Conservation (phyloP, 768 basidiomycete species). For the Pleurotus tuber-regium region DNA sequence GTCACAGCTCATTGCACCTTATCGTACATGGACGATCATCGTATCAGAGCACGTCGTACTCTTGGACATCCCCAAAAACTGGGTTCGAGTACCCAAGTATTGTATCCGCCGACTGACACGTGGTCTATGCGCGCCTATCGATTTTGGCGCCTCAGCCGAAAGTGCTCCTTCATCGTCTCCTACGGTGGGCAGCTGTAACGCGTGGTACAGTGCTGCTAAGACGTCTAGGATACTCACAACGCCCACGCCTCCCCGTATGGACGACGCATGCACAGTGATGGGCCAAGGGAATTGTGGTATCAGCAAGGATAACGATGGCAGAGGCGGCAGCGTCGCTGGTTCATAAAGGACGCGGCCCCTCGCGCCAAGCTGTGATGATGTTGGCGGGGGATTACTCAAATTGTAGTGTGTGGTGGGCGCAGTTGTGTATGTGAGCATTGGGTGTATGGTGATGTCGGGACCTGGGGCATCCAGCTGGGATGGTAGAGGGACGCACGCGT, state of each 20-base stretch:
- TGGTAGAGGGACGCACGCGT: neutral
- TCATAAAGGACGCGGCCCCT: neutral
- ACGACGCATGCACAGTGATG: slow-evolving; percentile 2
- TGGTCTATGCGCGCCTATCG: neutral
- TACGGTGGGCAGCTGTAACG: neutral
- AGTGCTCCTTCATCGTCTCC: neutral
- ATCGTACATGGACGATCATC: neutral
- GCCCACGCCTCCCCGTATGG: neutral
- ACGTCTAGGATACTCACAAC: neutral
- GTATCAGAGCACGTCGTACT: neutral
- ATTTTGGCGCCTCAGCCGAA: neutral
- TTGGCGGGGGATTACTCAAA: neutral
- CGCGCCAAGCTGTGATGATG: neutral
- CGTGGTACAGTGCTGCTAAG: neutral
- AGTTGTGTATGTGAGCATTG: neutral
- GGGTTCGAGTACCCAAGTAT: neutral
- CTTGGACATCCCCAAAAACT: neutral
- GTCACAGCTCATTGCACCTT: no score
- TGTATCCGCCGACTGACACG: neutral
- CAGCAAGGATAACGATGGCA: neutral
- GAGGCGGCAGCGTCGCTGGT: slow-evolving; percentile 1
- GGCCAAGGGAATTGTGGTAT: slow-evolving; percentile 2
- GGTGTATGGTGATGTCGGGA: neutral
- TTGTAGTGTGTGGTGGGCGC: neutral
- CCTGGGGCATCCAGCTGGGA: neutral